Evolutionary conservation across 352 stramenopile genomes (phyloP), one percentile per base, ranked within the genome.

Genomic region (Aphanomyces cochlioides): DNA sequence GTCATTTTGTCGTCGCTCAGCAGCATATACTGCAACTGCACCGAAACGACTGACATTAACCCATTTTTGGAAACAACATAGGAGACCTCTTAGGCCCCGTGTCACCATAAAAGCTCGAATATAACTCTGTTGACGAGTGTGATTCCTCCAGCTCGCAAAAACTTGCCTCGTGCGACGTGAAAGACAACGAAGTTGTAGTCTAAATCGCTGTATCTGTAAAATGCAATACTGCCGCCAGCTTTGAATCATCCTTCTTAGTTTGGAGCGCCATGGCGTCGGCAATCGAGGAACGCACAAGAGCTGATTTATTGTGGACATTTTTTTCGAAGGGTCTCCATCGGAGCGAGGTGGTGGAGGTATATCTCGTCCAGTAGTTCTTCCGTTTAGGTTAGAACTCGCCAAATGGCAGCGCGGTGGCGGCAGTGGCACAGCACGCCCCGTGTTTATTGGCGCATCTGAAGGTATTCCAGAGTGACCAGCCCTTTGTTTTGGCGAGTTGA

Each of bases 21-120:
- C 36, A 12, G 64, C 64, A 70, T 43, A 70, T 36, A 36, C 28
- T 8, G 64, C 21, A 21, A 70, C 61, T 3, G 64, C 48, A 15
- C 34, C 5, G 53, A 70, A 70, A 7, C 64, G 64, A 47, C 50
- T 45, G 4, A 21, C 37, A 43, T 70, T 70, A 8, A 50, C 48
- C 64, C 64, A 70, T 5, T 28, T 45, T 15, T 70, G 43, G 5
- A 70, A 70, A 43, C 64, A 70, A 7, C 1, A n/a, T 0, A 61
- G 19, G 8, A 61, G 15, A 1, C 54, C 34, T 28, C 28, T 7
- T 12, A 45, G 54, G 54, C 43, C 15, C 7, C 54, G 54, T n/a
- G 7, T n/a, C n/a, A 50, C 40, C 13, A 28, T 40, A 56, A 70
- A 38, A 3, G 13, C 10, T 5, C 37, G 19, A 54, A 70, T 13